Evolutionary conservation across 2,329 filamentous ascomycete species (phyloP), one percentile per base, ranked within the genome.

Genomic region (Colletotrichum plurivorum): DNA sequence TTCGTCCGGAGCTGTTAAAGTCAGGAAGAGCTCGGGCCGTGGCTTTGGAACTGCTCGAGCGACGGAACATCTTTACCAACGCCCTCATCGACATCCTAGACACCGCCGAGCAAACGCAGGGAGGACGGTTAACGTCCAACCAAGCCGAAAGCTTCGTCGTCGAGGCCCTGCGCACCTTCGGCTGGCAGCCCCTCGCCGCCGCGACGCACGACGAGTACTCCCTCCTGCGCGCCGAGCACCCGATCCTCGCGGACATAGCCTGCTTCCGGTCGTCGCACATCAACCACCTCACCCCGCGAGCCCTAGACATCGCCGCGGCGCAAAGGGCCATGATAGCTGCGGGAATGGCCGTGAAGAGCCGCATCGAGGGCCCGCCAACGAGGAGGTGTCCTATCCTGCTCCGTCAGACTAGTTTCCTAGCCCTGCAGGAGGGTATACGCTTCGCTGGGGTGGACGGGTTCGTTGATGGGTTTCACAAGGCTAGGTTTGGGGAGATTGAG

Each of bases 401-500:
- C 8, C 79, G 85, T 0, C 86, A 88, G 68, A 88, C 86, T 0
- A 88, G 86, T 65, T 88, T 88, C 66, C 75, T 83, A 2, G 86
- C 86, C 0, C 73, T 87, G 0, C 81, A 87, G 59, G 86, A 88
- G 71, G 75, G 75, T 0, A 81, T 87, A 4, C 75, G 76, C 1
- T 87, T 87, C 67, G 71, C 66, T 3, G 8, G 3, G 58, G 45
- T 0, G 73, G 49, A 71, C 0, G 54, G 72, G 5, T 51, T 57
- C 13, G 43, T 69, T 6, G 64, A 74, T 2, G 83, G 82, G 2
- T 80, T 77, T 0, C 85, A 88, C 59, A 84, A 78, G 5, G 85
- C 85, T 0, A 78, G 85, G 0, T 88, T 87, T 41, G 86, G 85
- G 0, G 86, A 88, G 72, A 82, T 88, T 8, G 85, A 88, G 71